These are phyloP conservation scores for Acanthamoeba lenticulata DNA, from an alignment of 208 protist species.

Conservation along the genomic window DNA sequence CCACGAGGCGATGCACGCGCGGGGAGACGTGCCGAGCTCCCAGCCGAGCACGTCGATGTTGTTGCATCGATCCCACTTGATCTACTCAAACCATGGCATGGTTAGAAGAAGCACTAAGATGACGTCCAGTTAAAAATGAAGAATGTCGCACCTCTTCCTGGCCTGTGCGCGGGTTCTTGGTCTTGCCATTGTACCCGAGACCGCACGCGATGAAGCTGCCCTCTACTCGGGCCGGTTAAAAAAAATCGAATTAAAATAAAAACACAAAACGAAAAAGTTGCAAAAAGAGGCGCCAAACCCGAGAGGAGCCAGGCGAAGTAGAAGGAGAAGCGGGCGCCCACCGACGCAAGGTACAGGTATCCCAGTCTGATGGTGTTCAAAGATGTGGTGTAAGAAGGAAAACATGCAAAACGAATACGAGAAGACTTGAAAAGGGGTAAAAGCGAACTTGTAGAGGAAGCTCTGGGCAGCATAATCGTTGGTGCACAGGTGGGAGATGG, in stretches of 20 bases:
- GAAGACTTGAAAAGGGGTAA: neutral
- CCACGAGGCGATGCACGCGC: slow-evolving; percentile 67
- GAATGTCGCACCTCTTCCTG: slow-evolving; percentile 4
- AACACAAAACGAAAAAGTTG: neutral
- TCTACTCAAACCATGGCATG: neutral
- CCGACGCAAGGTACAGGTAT: neutral
- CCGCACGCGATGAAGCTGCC: slow-evolving; percentile 62
- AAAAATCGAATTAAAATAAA: neutral
- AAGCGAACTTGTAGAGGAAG: neutral
- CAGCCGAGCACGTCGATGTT: slow-evolving; percentile 66
- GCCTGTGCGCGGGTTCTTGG: slow-evolving; percentile 39
- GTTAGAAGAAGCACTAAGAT: neutral
- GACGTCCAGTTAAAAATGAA: too few relatives aligned
- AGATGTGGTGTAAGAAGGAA: neutral
- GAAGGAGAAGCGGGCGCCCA: slow-evolving; percentile 70
- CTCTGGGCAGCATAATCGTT: neutral
- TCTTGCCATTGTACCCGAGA: slow-evolving; percentile 74
- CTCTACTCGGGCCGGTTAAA: too few relatives aligned
- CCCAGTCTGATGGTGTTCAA: neutral
- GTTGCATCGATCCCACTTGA: slow-evolving; percentile 66
- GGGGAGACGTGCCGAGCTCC: slow-evolving; percentile 66
- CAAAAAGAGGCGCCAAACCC: neutral
- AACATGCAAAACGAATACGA: neutral
- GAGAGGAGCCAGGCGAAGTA: slow-evolving; percentile 74
- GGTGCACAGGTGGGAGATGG: neutral